A percentile compares a stretch with the other conserved stretches of the same genome.
These are phyloP conservation scores for Zymoseptoria brevis DNA, from an alignment of 2,329 filamentous ascomycete genomes.

Conservation along the genomic window DNA sequence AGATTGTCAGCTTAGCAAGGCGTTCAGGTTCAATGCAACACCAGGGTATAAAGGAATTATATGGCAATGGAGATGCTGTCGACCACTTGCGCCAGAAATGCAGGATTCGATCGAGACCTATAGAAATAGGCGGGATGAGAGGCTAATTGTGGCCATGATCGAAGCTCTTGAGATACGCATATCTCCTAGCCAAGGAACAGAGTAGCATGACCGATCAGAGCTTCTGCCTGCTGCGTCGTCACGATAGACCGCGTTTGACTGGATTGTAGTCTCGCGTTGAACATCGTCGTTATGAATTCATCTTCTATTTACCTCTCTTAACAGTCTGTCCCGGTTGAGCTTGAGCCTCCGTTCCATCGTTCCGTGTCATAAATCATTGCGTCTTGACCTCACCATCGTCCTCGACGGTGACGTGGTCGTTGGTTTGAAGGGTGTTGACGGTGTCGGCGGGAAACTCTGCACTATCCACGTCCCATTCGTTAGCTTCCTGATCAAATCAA, in stretches of 20 bases:
- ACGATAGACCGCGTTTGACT: background rate
- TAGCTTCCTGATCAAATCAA: background rate
- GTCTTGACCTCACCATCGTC: constrained; percentile 61
- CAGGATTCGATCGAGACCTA: background rate
- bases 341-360: background rate
- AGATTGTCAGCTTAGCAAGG: background rate
- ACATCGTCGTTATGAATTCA: background rate
- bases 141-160: no score
- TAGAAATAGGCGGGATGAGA: no score
- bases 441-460: constrained; percentile 63
- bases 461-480: constrained; percentile 38
- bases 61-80: background rate
- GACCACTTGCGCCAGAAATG: background rate
- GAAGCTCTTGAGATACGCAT: background rate
- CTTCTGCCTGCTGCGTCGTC: background rate
- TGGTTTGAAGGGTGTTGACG: constrained; percentile 56
- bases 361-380: constrained; percentile 44
- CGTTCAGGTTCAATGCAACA: background rate
- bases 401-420: constrained; percentile 75
- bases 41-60: background rate
- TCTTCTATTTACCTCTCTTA: background rate
- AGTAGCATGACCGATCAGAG: background rate
- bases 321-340: background rate
- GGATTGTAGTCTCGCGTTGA: background rate
- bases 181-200: background rate